Percentiles rank a stretch among this genome's conserved stretches.
Evolutionary conservation across 129 eudicot species (phyloP).

Genomic region (Pseudognaphalium luteoalbum): DNA sequence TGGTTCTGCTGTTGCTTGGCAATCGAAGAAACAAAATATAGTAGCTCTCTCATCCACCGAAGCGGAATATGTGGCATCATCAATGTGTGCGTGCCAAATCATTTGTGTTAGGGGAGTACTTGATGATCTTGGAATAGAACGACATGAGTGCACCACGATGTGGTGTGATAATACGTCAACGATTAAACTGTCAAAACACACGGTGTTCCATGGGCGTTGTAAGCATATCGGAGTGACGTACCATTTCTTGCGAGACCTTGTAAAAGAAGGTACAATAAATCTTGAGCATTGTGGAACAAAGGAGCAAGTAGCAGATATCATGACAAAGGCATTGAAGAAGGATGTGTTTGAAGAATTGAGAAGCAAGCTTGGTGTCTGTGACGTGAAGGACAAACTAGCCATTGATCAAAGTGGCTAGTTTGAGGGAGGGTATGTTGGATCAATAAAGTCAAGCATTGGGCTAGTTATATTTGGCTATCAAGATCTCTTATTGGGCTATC

Average conservation of each 20-base stretch:
- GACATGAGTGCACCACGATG: neutral
- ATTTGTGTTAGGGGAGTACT: neutral
- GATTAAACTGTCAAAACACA: neutral
- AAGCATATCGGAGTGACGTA: neutral
- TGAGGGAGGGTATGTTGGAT: too few species aligned
- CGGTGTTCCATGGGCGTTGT: neutral
- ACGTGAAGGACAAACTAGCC: too few species aligned
- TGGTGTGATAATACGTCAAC: neutral
- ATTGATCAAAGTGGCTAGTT: too few species aligned
- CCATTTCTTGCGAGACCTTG: neutral
- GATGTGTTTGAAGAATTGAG: neutral
- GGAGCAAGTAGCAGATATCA: neutral
- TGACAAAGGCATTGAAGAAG: neutral
- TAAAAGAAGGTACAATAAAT: neutral
- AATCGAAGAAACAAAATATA: too few species aligned
- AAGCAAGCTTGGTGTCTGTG: neutral
- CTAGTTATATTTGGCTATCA: neutral
- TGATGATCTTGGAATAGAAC: neutral
- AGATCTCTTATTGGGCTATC: too few species aligned
- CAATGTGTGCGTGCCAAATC: neutral
- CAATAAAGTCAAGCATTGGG: neutral
- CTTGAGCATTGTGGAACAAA: neutral
- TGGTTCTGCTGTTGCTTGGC: too few species aligned
- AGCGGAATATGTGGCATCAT: neutral
- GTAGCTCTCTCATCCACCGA: too few species aligned